Evolutionary conservation across 2,329 filamentous ascomycete genomes (phyloP).

Genomic region (Fusarium pseudoanthophilum): DNA sequence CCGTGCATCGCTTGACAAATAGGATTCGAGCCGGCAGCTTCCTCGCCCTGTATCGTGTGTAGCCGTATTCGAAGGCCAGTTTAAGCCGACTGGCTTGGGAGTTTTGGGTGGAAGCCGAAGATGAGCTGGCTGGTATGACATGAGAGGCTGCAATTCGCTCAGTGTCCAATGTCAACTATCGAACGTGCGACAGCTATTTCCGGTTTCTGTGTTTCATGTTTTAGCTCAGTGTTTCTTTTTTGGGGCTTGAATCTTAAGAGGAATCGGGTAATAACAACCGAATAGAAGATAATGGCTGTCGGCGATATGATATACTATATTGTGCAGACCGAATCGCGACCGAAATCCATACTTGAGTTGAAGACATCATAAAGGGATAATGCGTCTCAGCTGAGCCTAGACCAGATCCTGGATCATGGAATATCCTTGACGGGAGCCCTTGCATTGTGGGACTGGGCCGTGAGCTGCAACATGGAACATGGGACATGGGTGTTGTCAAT

Average conservation of each 20-base stretch:
- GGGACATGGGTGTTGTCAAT: conserved; percentile 14
- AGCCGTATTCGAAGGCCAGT: conserved; percentile 8
- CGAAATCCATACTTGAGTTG: conserved; percentile 6
- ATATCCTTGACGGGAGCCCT: conserved; percentile 23
- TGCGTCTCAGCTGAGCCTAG: conserved; percentile 19
- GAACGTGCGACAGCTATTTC: conserved; percentile 23
- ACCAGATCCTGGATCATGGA: conserved; percentile 19
- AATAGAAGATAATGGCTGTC: not conserved
- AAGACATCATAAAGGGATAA: conserved; percentile 24
- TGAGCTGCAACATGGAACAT: conserved; percentile 33
- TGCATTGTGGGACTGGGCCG: conserved; percentile 30
- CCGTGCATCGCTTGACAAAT: conserved; percentile 2
- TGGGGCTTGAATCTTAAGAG: not conserved
- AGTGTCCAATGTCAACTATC: not conserved
- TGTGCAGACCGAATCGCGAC: conserved; percentile 1
- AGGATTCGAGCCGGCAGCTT: conserved; percentile 18
- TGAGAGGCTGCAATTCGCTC: conserved; percentile 12
- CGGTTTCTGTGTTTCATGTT: conserved; percentile 30
- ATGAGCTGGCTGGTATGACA: not conserved
- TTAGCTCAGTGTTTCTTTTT: conserved; percentile 15
- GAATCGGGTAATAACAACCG: not conserved
- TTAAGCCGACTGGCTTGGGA: conserved; percentile 4
- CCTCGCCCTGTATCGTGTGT: conserved; percentile 20
- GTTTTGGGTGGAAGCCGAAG: not conserved
- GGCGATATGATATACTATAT: not conserved